Base-by-base conservation (phyloP, 805 yeast species). In the Candida vaughaniae region DNA sequence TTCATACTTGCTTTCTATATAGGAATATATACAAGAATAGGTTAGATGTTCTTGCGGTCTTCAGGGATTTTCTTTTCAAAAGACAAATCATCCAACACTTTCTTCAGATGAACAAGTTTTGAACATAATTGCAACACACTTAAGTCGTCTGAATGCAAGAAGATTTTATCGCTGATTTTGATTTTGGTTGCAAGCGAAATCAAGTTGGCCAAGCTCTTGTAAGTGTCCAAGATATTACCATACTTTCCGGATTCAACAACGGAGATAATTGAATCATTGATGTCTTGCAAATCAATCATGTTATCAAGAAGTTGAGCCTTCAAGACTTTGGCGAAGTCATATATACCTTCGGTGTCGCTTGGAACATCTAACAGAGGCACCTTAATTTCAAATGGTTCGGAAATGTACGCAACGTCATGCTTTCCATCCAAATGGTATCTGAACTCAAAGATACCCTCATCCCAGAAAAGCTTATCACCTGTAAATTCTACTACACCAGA, bases 381-480 rank as follows among this genome's bases (percentile, higher is more conserved):
- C 22, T 62, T 66, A 30, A 85, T 64, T 54, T 81, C 84, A 55
- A 85, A 82, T 14, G 89, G 86, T 39, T 67, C 69, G 0, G 89
- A 77, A 22, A 79, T 71, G 43, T 71, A 68, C 16, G 78, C 66
- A n/a, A 85, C 95, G 39, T 78, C 81, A 53, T 85, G 95, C 31
- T 78, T 73, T 16, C 77, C 79, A 33, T 70, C 73, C 35, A 74
- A 66, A 52, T 85, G 93, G 50, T 82, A 82, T 54, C 95, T 70
- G 46, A 85, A 71, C 58, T 85, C 91, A 58, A 78, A 85, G 22
- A 76, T 66, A 0, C 95, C 95, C 27, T 73, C 77, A 47, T 80
- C 82, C 77, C 81, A 82, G 48, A 69, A 70, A 29, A 82, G 59
- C 33, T 71, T 60, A 4, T 68, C 66, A 6, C 69, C 66, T 8